Percentiles rank a stretch among this genome's conserved stretches.
Evolutionary conservation across 2,329 filamentous ascomycete species (phyloP).

Genomic region (Didymella sp.): DNA sequence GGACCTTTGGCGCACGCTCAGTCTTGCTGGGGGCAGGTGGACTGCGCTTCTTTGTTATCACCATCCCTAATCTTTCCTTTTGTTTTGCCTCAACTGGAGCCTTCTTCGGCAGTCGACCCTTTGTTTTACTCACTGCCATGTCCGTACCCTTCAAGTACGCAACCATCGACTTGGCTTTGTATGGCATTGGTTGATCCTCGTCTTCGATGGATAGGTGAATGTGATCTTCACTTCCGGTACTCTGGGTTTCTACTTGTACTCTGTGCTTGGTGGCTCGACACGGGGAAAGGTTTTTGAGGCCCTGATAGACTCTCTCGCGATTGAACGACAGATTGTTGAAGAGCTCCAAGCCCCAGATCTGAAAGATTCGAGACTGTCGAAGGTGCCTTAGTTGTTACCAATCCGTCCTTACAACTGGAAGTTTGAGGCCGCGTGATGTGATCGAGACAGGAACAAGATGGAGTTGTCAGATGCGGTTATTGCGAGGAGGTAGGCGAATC

Average conservation of each 20-base stretch:
- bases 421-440: too few species aligned
- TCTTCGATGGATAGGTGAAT: background rate
- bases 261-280: too few species aligned
- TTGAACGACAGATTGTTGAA: constrained; percentile 17
- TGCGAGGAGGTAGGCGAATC: background rate
- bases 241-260: too few species aligned
- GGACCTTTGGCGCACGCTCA: background rate
- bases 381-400: too few species aligned
- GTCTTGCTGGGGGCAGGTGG: background rate
- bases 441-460: too few species aligned
- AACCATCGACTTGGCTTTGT: background rate
- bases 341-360: background rate
- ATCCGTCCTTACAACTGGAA: too few species aligned
- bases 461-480: too few species aligned
- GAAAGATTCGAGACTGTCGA: too few species aligned
- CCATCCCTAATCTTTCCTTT: background rate
- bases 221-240: background rate
- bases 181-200: too few species aligned
- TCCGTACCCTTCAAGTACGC: background rate
- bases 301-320: constrained; percentile 12
- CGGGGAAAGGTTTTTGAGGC: background rate
- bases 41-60: background rate
- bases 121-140: background rate
- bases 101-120: background rate
- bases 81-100: background rate